phyloP scores from a whole-genome alignment of 768 basidiomycete species.

The Mrakia blollopis region DNA sequence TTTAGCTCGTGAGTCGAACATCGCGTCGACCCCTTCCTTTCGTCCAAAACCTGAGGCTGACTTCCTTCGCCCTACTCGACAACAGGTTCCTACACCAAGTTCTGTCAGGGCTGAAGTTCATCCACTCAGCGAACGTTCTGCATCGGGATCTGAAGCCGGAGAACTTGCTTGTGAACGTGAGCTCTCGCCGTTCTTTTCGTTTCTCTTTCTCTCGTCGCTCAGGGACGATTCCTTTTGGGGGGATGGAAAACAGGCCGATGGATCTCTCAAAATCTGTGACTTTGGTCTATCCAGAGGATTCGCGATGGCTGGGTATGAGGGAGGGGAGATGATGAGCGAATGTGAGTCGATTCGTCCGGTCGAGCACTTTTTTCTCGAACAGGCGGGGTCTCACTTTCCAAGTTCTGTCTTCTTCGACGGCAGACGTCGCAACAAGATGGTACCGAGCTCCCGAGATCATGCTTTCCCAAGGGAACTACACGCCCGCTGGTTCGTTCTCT shows the following conservation, averaged over 20 bases:
- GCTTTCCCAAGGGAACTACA: conserved; percentile 49
- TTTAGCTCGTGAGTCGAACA: conserved; percentile 11
- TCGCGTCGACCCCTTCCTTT: no score
- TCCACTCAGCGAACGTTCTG: conserved; percentile 90
- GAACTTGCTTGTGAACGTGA: conserved; percentile 84
- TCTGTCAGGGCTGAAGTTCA: conserved; percentile 52
- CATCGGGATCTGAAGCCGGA: conserved; percentile 90
- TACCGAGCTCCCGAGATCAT: conserved; percentile 52
- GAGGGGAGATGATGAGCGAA: conserved; percentile 91
- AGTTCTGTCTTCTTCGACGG: background rate
- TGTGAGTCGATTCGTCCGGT: conserved; percentile 50
- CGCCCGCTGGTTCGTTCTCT: conserved; percentile 45
- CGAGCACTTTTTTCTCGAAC: background rate
- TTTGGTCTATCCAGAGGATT: conserved; percentile 94
- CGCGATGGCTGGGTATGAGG: conserved; percentile 35
- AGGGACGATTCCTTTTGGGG: background rate
- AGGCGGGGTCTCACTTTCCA: no score
- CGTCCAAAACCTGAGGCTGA: background rate
- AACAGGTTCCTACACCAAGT: conserved; percentile 14
- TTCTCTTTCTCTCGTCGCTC: no score
- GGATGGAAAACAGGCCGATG: conserved; percentile 63
- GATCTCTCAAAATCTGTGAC: conserved; percentile 98
- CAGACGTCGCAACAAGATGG: conserved; percentile 81
- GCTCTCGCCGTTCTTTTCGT: background rate
- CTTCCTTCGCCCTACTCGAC: background rate